These are phyloP conservation scores for Heterobasidion parviporum DNA, from an alignment of 1,284 basidiomycete species.

Conservation along the genomic window DNA sequence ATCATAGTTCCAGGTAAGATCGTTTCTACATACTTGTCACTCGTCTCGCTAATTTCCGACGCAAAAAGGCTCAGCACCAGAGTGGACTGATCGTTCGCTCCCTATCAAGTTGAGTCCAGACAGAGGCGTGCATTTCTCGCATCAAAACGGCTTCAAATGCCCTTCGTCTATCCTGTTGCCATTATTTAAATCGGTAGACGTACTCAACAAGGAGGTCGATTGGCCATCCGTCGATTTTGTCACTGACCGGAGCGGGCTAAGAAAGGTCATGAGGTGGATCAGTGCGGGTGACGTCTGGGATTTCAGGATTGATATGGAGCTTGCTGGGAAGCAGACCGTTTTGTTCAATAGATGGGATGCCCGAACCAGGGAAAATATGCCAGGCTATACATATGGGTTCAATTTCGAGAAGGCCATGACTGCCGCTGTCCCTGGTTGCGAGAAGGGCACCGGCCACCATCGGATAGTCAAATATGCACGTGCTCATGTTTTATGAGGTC, in stretches of 20 bases:
- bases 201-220: constrained; percentile 24
- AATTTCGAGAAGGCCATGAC: constrained; percentile 41
- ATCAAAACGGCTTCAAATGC: constrained; percentile 44
- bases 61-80: constrained; percentile 37
- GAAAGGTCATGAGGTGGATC: constrained; percentile 50
- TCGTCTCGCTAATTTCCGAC: background rate
- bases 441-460: constrained; percentile 25
- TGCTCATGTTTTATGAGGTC: background rate
- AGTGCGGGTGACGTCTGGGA: constrained; percentile 16
- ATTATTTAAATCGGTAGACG: constrained; percentile 41
- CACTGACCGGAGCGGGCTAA: constrained; percentile 48
- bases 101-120: constrained; percentile 43
- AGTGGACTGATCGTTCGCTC: constrained; percentile 35
- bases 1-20: constrained; percentile 42
- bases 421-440: constrained; percentile 18
- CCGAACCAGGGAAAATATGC: constrained; percentile 23
- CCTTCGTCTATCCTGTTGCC: constrained; percentile 34
- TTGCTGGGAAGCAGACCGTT: constrained; percentile 37
- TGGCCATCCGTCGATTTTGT: constrained; percentile 45
- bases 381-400: constrained; percentile 32
- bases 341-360: constrained; percentile 41
- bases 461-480: constrained; percentile 29
- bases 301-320: constrained; percentile 45
- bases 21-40: background rate
- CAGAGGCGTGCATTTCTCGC: constrained; percentile 30